Percentiles rank a stretch among this genome's conserved stretches.
phyloP scores from a whole-genome alignment of 106 monocot species.

The Apostasia shenzhenica region DNA sequence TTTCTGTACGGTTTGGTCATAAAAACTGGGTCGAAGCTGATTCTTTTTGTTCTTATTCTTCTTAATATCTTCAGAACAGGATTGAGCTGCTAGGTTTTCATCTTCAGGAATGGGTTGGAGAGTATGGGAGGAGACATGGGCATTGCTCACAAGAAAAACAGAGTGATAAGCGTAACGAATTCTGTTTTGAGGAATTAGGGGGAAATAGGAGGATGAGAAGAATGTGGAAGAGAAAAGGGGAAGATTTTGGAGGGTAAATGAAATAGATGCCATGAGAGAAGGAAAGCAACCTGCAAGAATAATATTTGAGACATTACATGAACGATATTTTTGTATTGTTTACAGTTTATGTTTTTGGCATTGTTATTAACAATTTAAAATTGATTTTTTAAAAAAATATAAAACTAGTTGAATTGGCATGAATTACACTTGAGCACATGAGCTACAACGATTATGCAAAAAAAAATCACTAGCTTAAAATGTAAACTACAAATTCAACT shows the following conservation, averaged over 20 bases:
- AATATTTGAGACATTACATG: too few species aligned
- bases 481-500: too few species aligned
- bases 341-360: too few species aligned
- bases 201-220: conserved; percentile 5
- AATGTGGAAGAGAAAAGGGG: not conserved
- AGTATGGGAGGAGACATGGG: not conserved
- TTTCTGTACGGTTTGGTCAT: conserved; percentile 38
- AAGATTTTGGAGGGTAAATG: not conserved
- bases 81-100: conserved; percentile 7
- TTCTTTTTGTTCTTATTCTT: conserved; percentile 23
- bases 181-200: conserved; percentile 6
- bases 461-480: too few species aligned
- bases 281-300: not conserved
- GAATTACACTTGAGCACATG: too few species aligned
- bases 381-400: too few species aligned
- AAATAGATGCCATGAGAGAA: not conserved
- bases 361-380: too few species aligned
- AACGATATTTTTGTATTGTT: too few species aligned
- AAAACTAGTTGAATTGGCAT: too few species aligned
- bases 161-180: not conserved
- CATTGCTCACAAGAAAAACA: conserved; percentile 1
- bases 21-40: conserved; percentile 49
- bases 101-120: conserved; percentile 2
- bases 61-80: not conserved
- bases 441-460: too few species aligned